phyloP scores from a whole-genome alignment of 768 basidiomycete genomes.

The Tubosaeta sp. region DNA sequence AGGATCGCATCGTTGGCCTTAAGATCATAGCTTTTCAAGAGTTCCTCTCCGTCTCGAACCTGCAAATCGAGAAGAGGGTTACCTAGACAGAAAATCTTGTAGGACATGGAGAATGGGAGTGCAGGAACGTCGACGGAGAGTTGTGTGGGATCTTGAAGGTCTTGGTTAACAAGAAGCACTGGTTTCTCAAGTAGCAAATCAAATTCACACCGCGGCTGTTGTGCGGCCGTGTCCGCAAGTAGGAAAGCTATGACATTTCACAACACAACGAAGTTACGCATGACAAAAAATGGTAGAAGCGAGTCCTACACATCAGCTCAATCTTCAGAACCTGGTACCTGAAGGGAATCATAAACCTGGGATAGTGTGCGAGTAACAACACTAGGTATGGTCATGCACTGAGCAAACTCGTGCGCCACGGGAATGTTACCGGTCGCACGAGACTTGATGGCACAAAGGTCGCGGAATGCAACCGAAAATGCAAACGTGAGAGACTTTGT shows the following conservation, averaged over 20 bases:
- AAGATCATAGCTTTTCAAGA: constrained; percentile 86
- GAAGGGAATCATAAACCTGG: constrained; percentile 1
- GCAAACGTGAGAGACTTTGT: constrained; percentile 35
- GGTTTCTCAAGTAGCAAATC: constrained; percentile 1
- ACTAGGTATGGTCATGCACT: constrained; percentile 19
- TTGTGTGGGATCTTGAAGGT: constrained; percentile 1
- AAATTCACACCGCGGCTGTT: neutral
- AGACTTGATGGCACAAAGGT: constrained; percentile 56
- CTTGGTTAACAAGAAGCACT: constrained; percentile 2
- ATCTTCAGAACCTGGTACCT: too few relatives aligned
- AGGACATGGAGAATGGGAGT: constrained; percentile 41
- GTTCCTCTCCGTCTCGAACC: constrained; percentile 76
- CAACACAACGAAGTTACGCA: neutral
- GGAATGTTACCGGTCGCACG: constrained; percentile 25
- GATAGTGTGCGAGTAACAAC: constrained; percentile 19
- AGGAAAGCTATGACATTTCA: neutral
- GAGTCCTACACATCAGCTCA: constrained; percentile 5
- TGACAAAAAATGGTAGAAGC: neutral
- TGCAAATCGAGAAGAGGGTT: constrained; percentile 98
- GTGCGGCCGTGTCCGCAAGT: neutral
- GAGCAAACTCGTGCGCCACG: constrained; percentile 23
- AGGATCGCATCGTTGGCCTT: constrained; percentile 96
- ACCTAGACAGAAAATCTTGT: constrained; percentile 83
- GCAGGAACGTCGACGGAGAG: constrained; percentile 14
- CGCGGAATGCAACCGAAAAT: constrained; percentile 50